Conservation (phyloP, 2,329 filamentous ascomycete species). For the Alternaria brassicicola region DNA sequence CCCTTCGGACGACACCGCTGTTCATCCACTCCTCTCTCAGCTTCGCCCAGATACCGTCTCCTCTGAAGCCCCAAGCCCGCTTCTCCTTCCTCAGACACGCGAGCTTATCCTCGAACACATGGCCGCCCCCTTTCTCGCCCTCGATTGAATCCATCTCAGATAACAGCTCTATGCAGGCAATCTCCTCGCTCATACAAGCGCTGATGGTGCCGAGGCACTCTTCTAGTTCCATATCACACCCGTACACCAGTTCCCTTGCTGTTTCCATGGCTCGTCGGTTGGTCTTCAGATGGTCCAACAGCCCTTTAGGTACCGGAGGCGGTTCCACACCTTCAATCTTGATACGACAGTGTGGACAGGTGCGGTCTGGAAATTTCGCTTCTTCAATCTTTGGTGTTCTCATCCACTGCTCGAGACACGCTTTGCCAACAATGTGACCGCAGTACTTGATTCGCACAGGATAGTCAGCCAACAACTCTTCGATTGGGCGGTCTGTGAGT, state of each 20-base stretch:
- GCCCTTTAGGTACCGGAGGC: neutral
- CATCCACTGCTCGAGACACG: conserved; percentile 34
- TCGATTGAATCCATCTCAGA: conserved; percentile 2
- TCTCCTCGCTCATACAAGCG: conserved; percentile 28
- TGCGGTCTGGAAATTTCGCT: conserved; percentile 27
- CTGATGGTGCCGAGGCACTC: conserved; percentile 19
- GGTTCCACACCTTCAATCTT: conserved; percentile 19
- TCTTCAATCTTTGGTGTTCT: conserved; percentile 25
- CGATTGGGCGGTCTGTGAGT: conserved; percentile 6
- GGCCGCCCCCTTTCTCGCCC: neutral
- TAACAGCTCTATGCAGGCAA: conserved; percentile 21
- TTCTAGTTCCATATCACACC: conserved; percentile 13
- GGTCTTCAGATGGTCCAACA: conserved; percentile 12
- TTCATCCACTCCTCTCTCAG: conserved; percentile 25
- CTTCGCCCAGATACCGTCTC: conserved; percentile 13
- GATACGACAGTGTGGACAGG: conserved; percentile 30
- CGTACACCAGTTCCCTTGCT: conserved; percentile 11
- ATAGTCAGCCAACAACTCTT: conserved; percentile 28
- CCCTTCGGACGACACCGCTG: conserved; percentile 11
- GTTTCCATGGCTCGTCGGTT: conserved; percentile 9
- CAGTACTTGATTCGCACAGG: conserved; percentile 36
- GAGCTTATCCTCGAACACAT: conserved; percentile 7
- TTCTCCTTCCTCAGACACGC: conserved; percentile 21
- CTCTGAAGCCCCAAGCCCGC: conserved; percentile 25
- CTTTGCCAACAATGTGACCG: conserved; percentile 32